A percentile compares a stretch with the other conserved stretches of the same genome.
These are phyloP conservation scores for Moesziomyces aphidis DNA, from an alignment of 1,284 basidiomycete species.

Conservation along the genomic window DNA sequence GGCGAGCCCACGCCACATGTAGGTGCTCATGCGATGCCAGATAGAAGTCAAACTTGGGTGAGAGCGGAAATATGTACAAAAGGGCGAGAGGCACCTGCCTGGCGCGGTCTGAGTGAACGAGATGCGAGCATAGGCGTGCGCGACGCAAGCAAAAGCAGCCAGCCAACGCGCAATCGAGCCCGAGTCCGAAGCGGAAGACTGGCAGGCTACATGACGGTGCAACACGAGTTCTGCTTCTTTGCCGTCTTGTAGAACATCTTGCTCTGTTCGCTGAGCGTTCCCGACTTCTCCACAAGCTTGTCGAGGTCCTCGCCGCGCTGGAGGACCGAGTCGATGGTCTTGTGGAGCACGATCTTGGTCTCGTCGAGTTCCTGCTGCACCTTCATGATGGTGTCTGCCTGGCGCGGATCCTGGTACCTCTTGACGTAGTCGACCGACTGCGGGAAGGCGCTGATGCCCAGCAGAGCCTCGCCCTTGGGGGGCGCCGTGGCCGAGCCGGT, in stretches of 20 bases:
- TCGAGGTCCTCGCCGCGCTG: conserved; percentile 97
- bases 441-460: conserved; percentile 66
- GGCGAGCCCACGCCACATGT: too few relatives aligned
- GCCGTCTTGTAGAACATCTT: conserved; percentile 93
- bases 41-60: too few relatives aligned
- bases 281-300: conserved; percentile 94
- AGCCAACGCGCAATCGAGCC: too few relatives aligned
- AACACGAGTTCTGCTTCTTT: conserved; percentile 76
- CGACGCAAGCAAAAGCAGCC: too few relatives aligned
- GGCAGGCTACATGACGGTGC: conserved; percentile 39
- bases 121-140: too few relatives aligned
- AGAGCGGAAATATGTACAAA: too few relatives aligned
- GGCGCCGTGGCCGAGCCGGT: conserved; percentile 57
- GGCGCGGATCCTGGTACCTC: conserved; percentile 97
- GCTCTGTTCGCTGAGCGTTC: conserved; percentile 87
- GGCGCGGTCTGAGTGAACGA: too few relatives aligned
- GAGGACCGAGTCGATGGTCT: conserved; percentile 97
- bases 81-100: too few relatives aligned
- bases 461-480: conserved; percentile 60
- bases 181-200: too few relatives aligned
- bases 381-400: conserved; percentile 98
- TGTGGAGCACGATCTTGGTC: conserved; percentile 96
- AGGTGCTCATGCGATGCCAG: too few relatives aligned
- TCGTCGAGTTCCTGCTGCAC: conserved; percentile 99
- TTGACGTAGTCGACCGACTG: conserved; percentile 82